These are phyloP conservation scores for Geopyxis carbonaria DNA, from an alignment of 495 filamentous ascomycete species.

Conservation along the genomic window DNA sequence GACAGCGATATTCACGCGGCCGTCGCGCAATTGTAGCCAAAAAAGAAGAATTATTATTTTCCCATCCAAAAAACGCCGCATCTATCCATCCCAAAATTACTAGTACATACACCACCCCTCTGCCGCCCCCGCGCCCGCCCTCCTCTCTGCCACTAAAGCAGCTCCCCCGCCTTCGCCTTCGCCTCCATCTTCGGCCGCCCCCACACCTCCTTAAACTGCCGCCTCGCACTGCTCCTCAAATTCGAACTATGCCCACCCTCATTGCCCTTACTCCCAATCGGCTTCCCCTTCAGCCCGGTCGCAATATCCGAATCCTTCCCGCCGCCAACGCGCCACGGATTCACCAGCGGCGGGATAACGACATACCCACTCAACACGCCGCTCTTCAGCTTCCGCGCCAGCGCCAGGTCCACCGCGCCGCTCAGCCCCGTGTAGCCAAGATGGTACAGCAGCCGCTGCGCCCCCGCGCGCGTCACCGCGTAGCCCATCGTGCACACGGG, in stretches of 20 bases:
- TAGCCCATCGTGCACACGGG: conserved; percentile 32
- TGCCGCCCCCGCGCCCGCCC: too few relatives aligned
- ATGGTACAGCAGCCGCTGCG: conserved; percentile 9
- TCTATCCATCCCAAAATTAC: too few relatives aligned
- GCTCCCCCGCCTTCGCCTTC: too few relatives aligned
- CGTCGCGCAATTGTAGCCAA: too few relatives aligned
- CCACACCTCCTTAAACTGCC: too few relatives aligned
- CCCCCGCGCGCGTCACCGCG: conserved; percentile 23
- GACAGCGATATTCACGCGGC: too few relatives aligned
- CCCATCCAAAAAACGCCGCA: too few relatives aligned
- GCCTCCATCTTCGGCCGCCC: too few relatives aligned
- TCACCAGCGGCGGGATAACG: neutral
- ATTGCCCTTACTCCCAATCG: neutral
- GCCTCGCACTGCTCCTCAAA: neutral
- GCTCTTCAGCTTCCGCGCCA: neutral
- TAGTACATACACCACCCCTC: too few relatives aligned
- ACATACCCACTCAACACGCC: neutral
- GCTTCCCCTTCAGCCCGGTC: neutral
- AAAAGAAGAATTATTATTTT: too few relatives aligned
- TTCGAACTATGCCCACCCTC: neutral
- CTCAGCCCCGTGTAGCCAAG: conserved; percentile 1
- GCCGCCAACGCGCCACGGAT: neutral
- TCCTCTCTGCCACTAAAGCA: too few relatives aligned
- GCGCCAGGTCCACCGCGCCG: neutral
- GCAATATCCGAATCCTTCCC: neutral